These are phyloP conservation scores for Stropharia rugosoannulata DNA, from an alignment of 768 basidiomycete genomes.

Conservation along the genomic window DNA sequence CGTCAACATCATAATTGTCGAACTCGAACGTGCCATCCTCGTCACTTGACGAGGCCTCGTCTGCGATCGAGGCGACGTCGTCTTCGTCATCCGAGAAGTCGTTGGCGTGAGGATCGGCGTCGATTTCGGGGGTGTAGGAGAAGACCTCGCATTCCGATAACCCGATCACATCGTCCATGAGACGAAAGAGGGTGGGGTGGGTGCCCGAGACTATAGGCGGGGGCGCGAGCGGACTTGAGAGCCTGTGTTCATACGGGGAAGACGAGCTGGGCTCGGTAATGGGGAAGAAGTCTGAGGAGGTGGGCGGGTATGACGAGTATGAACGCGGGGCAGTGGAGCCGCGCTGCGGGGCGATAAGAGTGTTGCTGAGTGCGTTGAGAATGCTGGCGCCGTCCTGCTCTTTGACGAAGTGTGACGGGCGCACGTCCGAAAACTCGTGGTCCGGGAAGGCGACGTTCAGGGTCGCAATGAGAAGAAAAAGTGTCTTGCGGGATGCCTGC, in stretches of 20 bases:
- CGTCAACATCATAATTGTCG: constrained; percentile 79
- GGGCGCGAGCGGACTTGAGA: constrained; percentile 65
- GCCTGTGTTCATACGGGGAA: constrained; percentile 58
- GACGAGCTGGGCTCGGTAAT: constrained; percentile 72
- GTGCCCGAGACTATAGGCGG: constrained; percentile 78
- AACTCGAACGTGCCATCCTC: constrained; percentile 77
- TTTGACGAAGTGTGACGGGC: constrained; percentile 85
- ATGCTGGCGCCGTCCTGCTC: constrained; percentile 80
- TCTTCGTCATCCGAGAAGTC: constrained; percentile 81
- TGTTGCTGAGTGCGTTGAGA: constrained; percentile 82
- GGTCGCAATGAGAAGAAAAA: constrained; percentile 94
- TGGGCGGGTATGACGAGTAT: constrained; percentile 85
- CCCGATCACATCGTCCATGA: constrained; percentile 88
- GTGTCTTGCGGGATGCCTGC: constrained; percentile 82
- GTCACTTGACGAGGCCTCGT: constrained; percentile 68
- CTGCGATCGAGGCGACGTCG: constrained; percentile 62
- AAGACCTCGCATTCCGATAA: constrained; percentile 94
- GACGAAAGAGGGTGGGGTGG: constrained; percentile 84
- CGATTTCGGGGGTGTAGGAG: constrained; percentile 90
- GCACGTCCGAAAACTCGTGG: constrained; percentile 93
- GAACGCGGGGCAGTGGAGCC: constrained; percentile 71
- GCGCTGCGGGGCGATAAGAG: constrained; percentile 71
- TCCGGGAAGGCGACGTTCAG: constrained; percentile 98
- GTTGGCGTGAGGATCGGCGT: constrained; percentile 91
- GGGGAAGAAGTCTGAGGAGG: constrained; percentile 71